Evolutionary conservation across 176 grass and related monocot species (phyloP).

Genomic region (Eragrostis curvula): DNA sequence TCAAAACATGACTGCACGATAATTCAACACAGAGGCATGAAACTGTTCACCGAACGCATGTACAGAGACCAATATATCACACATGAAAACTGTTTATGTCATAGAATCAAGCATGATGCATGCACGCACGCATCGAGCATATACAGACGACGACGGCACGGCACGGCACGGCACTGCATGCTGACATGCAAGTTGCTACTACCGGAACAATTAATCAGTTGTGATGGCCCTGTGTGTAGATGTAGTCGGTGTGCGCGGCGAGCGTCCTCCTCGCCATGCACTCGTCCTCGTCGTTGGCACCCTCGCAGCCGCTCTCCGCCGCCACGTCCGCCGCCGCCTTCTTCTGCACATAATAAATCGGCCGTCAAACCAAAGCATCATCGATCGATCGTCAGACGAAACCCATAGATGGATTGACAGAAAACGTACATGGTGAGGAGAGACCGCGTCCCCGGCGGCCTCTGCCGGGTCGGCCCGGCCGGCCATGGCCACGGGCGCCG

Average conservation of each 20-base stretch:
- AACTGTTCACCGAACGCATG: too few relatives aligned
- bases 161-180: too few relatives aligned
- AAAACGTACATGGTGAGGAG: neutral
- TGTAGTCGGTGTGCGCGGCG: conserved; percentile 77
- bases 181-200: too few relatives aligned
- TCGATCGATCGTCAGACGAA: neutral
- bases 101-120: neutral
- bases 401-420: neutral
- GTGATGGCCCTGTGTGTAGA: conserved; percentile 82
- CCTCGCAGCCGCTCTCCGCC: conserved; percentile 37
- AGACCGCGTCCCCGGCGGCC: too few relatives aligned
- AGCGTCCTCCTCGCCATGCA: conserved; percentile 72
- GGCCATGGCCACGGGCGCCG: conserved; percentile 22
- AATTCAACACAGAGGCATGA: too few relatives aligned
- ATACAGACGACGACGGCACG: too few relatives aligned
- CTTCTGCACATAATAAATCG: neutral
- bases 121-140: neutral
- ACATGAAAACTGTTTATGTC: neutral
- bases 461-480: neutral
- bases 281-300: conserved; percentile 43
- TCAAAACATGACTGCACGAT: too few relatives aligned
- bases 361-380: neutral
- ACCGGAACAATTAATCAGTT: neutral
- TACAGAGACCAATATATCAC: too few relatives aligned
- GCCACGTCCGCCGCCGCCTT: neutral